A percentile compares a stretch with the other conserved stretches of the same genome.
These are phyloP conservation scores for Backusella psychrophila DNA, from an alignment of 192 early-diverging fungal genomes.

Conservation along the genomic window DNA sequence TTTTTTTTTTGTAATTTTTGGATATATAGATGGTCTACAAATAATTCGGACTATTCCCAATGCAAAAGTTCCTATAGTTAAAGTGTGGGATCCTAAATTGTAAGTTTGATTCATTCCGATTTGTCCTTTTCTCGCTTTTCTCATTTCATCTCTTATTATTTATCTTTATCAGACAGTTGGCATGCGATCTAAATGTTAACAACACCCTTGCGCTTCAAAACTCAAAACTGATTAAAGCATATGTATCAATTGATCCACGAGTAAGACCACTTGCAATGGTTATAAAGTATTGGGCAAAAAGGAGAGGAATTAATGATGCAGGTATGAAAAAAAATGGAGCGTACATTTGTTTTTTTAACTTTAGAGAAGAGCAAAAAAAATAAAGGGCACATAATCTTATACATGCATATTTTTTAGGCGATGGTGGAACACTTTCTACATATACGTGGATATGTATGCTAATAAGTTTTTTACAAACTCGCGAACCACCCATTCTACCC, in stretches of 20 bases:
- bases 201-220: slow-evolving; percentile 88
- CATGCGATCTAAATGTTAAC: slow-evolving; percentile 94
- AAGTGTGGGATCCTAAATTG: neutral
- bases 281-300: slow-evolving; percentile 89
- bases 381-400: neutral
- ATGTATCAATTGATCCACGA: slow-evolving; percentile 82
- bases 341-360: neutral
- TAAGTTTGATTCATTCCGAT: neutral
- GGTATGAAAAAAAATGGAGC: slow-evolving; percentile 41
- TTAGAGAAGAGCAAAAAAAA: too few relatives aligned
- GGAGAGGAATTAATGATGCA: slow-evolving; percentile 83
- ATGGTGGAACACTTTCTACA: slow-evolving; percentile 89
- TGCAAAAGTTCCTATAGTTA: slow-evolving; percentile 2
- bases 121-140: neutral
- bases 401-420: slow-evolving; percentile 47
- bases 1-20: neutral
- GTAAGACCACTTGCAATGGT: slow-evolving; percentile 87
- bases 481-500: slow-evolving; percentile 86
- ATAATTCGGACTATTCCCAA: neutral
- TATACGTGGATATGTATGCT: slow-evolving; percentile 96
- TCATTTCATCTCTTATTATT: neutral
- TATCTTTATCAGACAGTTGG: slow-evolving; percentile 51
- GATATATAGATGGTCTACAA: neutral
- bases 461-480: slow-evolving; percentile 90
- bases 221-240: slow-evolving; percentile 83